These are phyloP conservation scores for Ascosphaera apis DNA, from an alignment of 2,329 filamentous ascomycete species.

Conservation along the genomic window DNA sequence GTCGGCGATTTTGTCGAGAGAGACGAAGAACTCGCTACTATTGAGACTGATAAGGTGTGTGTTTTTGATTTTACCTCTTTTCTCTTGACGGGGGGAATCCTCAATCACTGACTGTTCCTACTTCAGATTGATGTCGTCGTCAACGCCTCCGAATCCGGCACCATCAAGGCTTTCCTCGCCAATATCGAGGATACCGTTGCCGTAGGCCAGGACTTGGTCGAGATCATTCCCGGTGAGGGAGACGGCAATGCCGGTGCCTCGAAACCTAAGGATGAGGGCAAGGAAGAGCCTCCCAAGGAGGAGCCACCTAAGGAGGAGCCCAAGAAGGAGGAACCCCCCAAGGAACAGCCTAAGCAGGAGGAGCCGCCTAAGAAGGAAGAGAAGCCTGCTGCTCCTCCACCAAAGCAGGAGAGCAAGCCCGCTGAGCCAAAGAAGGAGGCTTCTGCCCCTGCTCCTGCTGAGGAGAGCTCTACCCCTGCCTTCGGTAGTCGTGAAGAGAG, in stretches of 20 bases:
- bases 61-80: not conserved
- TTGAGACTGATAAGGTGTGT: conserved; percentile 89
- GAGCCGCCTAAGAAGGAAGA: conserved; percentile 20
- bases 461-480: conserved; percentile 9
- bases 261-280: conserved; percentile 10
- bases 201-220: conserved; percentile 78
- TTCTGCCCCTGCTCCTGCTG: conserved; percentile 2
- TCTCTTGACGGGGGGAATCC: not conserved
- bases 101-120: conserved; percentile 1
- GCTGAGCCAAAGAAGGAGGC: not conserved
- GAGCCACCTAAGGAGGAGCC: conserved; percentile 3
- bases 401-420: conserved; percentile 4
- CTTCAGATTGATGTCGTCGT: conserved; percentile 81
- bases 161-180: conserved; percentile 75
- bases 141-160: conserved; percentile 76
- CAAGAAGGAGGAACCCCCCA: conserved; percentile 17
- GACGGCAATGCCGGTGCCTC: conserved; percentile 10
- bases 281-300: conserved; percentile 13
- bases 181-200: conserved; percentile 88
- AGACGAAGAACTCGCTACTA: conserved; percentile 95
- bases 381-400: conserved; percentile 1
- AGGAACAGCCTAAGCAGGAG: conserved; percentile 10
- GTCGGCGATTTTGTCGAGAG: conserved; percentile 83
- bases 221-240: conserved; percentile 53
- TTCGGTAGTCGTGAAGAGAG: conserved; percentile 67